Evolutionary conservation across 2,329 filamentous ascomycete genomes (phyloP).

Genomic region (Penicillium capsulatum): DNA sequence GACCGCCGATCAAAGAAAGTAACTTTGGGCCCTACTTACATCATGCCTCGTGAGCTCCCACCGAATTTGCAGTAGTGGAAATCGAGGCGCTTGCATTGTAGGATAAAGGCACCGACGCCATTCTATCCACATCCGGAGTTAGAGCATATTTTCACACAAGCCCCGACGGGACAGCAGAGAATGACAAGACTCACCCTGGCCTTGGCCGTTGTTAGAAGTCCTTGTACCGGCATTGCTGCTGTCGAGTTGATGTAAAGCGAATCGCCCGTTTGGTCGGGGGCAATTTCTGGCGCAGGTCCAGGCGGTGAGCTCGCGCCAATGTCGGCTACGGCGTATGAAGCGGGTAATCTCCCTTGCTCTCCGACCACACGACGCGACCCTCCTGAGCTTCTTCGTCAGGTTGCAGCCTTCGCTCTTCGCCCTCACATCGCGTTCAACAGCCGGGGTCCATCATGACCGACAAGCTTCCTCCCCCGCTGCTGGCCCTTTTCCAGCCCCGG

Average conservation of each 20-base stretch:
- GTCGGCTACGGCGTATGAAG: conserved; percentile 23
- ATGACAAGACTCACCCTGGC: conserved; percentile 46
- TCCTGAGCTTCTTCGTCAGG: conserved; percentile 16
- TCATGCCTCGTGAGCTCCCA: conserved; percentile 91
- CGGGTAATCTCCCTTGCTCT: conserved; percentile 13
- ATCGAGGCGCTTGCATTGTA: conserved; percentile 93
- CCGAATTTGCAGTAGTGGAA: conserved; percentile 98
- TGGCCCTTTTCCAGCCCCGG: conserved; percentile 91
- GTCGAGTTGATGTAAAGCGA: conserved; percentile 4
- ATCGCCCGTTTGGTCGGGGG: conserved; percentile 13
- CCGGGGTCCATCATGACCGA: conserved; percentile 69
- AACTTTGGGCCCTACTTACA: conserved; percentile 53
- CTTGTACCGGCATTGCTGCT: conserved; percentile 43
- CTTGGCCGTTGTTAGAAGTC: conserved; percentile 52
- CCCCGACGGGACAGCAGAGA: too few relatives aligned
- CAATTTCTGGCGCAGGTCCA: conserved; percentile 27
- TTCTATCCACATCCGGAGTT: conserved; percentile 57
- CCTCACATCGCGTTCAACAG: conserved; percentile 18
- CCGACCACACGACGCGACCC: conserved; percentile 19
- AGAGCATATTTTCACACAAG: conserved; percentile 4
- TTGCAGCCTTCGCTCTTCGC: conserved; percentile 15
- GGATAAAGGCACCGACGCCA: conserved; percentile 91
- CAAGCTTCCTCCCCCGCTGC: conserved; percentile 86
- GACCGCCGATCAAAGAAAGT: not conserved
- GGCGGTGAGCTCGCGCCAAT: conserved; percentile 15